Evolutionary conservation across 768 basidiomycete species (phyloP), one percentile per base, ranked within the genome.

Genomic region (Pleurotus eryngii): DNA sequence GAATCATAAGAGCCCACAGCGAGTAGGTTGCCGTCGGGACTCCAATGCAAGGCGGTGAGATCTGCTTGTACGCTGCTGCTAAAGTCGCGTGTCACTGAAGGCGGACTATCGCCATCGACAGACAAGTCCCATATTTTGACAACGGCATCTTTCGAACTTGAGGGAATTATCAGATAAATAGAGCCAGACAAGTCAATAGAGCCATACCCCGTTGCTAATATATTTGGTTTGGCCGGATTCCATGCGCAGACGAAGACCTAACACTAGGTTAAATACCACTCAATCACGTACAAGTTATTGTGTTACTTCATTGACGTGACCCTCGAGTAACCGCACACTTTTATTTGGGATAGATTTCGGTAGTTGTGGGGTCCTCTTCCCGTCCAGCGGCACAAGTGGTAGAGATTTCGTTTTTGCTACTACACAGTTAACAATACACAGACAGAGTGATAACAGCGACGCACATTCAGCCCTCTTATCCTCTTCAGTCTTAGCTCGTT

Each of bases 171-270:
- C 24, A 40, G 50, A 40, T 53, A 59, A 53, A 61, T 56, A 56
- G 59, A 46, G 55, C 56, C 55, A 51, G 49, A 46, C 9, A 35
- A 50, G 37, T 37, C 46, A 56, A 48, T 17, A 47, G 11, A 58
- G 49, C n/a, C 30, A 42, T 46, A 90, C 90, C 91, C 91, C 26
- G 90, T 84, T 18, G 88, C 88, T 15, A 93, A 70, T n/a, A 84
- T 64, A 39, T 80, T 76, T 27, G 74, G 74, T 35, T 79, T 73
- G 38, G 71, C 75, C 11, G 91, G 90, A 70, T 90, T 92, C 78
- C 89, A 93, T 3, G 86, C 82, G 56, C 89, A 89, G 5, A 89
- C 84, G 55, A 92, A 93, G 5, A 93, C 88, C 90, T 92, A 40
- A 27, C 46, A 18, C 30, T 11, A 35, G 9, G 30, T 35, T 11